A percentile compares a stretch with the other conserved stretches of the same genome.
Evolutionary conservation across 164 flowering plant genomes (phyloP).

Genomic region (Paratinospora sagittata): DNA sequence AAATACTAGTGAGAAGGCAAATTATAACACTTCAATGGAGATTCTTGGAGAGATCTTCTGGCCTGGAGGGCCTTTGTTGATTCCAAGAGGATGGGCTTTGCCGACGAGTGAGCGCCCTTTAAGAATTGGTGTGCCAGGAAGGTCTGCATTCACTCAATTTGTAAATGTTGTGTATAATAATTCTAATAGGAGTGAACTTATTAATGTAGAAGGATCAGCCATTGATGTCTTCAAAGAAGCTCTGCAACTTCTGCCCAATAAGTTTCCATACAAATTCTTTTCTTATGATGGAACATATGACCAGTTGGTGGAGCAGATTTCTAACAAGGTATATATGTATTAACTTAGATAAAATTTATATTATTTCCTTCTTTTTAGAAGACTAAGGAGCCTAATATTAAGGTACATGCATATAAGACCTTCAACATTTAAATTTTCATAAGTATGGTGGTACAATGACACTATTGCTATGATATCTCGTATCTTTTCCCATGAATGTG

Average conservation of each 20-base stretch:
- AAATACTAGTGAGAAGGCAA: not conserved
- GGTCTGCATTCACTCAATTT: slow-evolving; percentile 17
- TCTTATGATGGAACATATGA: slow-evolving; percentile 17
- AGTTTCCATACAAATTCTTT: slow-evolving; percentile 13
- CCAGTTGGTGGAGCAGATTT: slow-evolving; percentile 17
- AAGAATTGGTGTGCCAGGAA: slow-evolving; percentile 21
- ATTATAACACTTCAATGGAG: slow-evolving; percentile 13
- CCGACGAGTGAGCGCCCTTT: slow-evolving; percentile 10
- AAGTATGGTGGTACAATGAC: too few species aligned
- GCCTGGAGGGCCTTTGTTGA: slow-evolving; percentile 27
- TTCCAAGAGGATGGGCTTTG: slow-evolving; percentile 30
- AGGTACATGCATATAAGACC: too few species aligned
- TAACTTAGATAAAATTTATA: too few species aligned
- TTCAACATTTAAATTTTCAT: too few species aligned
- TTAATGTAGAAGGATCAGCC: slow-evolving; percentile 10
- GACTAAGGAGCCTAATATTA: too few species aligned
- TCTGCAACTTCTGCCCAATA: slow-evolving; percentile 7
- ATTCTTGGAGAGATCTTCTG: slow-evolving; percentile 20
- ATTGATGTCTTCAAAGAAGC: slow-evolving; percentile 23
- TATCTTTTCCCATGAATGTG: too few species aligned
- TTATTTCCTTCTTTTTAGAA: too few species aligned
- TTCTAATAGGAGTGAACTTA: not conserved
- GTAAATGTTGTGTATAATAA: slow-evolving; percentile 13
- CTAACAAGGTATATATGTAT: slow-evolving; percentile 8
- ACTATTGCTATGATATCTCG: too few species aligned